These are phyloP conservation scores for Hyaloperonospora arabidopsidis DNA, from an alignment of 352 stramenopile genomes.

Conservation along the genomic window DNA sequence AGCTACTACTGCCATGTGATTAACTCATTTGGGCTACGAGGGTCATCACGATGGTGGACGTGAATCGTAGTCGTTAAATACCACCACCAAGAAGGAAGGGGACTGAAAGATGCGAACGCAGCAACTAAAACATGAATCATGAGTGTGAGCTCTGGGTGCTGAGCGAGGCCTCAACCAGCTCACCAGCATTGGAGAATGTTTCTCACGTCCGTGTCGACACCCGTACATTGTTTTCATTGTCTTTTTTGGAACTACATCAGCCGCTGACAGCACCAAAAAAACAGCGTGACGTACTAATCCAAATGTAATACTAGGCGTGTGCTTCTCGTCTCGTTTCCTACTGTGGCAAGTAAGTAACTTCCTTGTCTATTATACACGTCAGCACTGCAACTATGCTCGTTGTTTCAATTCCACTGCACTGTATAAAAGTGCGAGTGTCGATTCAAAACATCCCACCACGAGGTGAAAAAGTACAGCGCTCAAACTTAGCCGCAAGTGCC, in stretches of 20 bases:
- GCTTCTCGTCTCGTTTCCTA: slow-evolving; percentile 23
- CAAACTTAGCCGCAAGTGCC: slow-evolving; percentile 75
- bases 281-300: slow-evolving; percentile 12
- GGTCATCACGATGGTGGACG: not conserved
- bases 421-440: not conserved
- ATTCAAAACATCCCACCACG: slow-evolving; percentile 45
- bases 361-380: no score
- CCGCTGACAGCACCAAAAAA: not conserved
- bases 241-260: not conserved
- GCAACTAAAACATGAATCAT: slow-evolving; percentile 16
- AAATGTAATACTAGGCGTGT: slow-evolving; percentile 33
- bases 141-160: slow-evolving; percentile 35
- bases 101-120: slow-evolving; percentile 13
- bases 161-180: slow-evolving; percentile 24
- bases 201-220: slow-evolving; percentile 28
- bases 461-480: slow-evolving; percentile 51
- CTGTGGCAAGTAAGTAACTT: no score
- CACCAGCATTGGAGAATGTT: slow-evolving; percentile 19
- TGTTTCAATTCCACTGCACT: slow-evolving; percentile 1
- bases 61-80: slow-evolving; percentile 27
- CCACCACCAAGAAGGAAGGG: slow-evolving; percentile 11
- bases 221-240: slow-evolving; percentile 6
- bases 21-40: slow-evolving; percentile 8
- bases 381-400: no score
- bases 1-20: slow-evolving; percentile 8